Evolutionary conservation across 257 asterid genomes (phyloP), one percentile per base, ranked within the genome.

Genomic region (Avicennia marina): DNA sequence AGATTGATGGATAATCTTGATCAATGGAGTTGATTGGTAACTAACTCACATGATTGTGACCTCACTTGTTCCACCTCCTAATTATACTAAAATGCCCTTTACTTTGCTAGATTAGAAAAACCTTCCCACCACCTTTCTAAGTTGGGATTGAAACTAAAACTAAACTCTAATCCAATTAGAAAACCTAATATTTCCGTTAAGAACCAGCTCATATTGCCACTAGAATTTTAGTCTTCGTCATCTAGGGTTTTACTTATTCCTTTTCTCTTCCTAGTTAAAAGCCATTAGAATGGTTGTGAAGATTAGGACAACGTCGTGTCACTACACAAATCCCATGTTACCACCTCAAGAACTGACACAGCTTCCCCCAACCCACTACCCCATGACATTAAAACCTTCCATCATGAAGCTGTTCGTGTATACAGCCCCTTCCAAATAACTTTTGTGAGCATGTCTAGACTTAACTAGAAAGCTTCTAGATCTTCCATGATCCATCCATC

Each of bases 221-320:
- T n/a, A n/a, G n/a, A n/a, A n/a, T n/a, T n/a, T n/a, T n/a, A n/a
- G n/a, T n/a, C n/a, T n/a, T n/a, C n/a, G n/a, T n/a, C n/a, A 46
- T 51, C 29, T 64, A 51, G 56, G 41, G 41, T 11, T 36, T 36
- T 29, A 3, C 27, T 49, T 41, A 58, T 34, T 25, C 39, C 3
- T 12, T 48, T 39, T 3, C 11, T 25, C 9, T 33, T 56, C 25
- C 62, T 50, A 55, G 68, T 61, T 76, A 63, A 56, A 58, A 51
- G 69, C 29, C 43, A 65, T 45, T 53, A 54, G 36, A 46, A 57
- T 26, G 63, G 53, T 60, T 63, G 45, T 58, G 70, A 68, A 64
- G 71, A 77, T 75, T 73, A 79, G 84, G 90, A 72, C 15, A 53
- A 52, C 73, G 85, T 81, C 83, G 47, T 63, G 56, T 84, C 87